Conservation (phyloP, 116 monocot species). For the Cymodocea nodosa region DNA sequence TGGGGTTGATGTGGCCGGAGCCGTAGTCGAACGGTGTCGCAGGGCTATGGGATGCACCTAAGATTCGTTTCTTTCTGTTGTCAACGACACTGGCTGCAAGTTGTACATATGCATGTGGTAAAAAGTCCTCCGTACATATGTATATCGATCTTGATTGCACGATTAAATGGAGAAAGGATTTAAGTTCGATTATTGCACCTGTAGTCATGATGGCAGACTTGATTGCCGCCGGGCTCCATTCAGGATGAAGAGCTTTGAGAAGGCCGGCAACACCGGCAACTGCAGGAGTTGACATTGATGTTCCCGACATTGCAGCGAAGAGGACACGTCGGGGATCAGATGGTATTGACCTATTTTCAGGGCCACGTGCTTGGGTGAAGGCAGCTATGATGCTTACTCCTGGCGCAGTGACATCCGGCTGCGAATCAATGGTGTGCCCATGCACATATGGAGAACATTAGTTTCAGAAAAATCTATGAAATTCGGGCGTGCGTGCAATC, state of each 20-base stretch:
- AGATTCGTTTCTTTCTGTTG: conserved; percentile 24
- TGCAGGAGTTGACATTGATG: conserved; percentile 78
- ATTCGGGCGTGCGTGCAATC: too few species aligned
- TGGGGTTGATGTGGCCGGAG: conserved; percentile 54
- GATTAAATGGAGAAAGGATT: too few species aligned
- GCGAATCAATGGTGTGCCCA: background rate
- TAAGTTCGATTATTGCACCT: conserved; percentile 20
- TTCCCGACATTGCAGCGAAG: conserved; percentile 39
- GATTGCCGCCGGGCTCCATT: conserved; percentile 61
- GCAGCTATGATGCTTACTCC: conserved; percentile 60
- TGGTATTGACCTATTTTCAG: conserved; percentile 5
- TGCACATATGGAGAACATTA: background rate
- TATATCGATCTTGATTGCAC: background rate
- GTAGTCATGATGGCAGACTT: conserved; percentile 67
- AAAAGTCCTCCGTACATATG: background rate
- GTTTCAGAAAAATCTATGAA: background rate
- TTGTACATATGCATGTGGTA: background rate
- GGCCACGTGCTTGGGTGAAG: conserved; percentile 11
- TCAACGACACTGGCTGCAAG: conserved; percentile 39
- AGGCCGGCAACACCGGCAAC: conserved; percentile 53
- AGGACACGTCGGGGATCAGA: conserved; percentile 28
- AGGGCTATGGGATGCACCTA: conserved; percentile 13
- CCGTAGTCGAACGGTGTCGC: conserved; percentile 65
- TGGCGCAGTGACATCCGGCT: conserved; percentile 83
- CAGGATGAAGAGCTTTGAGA: conserved; percentile 46